Conservation (phyloP, 768 basidiomycete genomes). For the Amanita pallidorosea region DNA sequence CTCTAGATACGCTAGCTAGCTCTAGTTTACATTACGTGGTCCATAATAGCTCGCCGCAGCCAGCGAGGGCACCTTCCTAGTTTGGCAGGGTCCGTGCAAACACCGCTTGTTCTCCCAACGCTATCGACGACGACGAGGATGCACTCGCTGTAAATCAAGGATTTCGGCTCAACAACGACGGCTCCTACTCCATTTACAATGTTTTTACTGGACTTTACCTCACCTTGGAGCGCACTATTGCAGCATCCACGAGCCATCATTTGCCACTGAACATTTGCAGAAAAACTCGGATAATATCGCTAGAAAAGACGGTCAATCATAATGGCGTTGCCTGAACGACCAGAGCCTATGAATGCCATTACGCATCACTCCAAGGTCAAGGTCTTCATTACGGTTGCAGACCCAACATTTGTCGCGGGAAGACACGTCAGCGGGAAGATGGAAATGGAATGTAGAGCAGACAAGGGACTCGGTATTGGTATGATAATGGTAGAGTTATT, state of each 20-base stretch:
- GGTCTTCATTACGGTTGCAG: conserved; percentile 48
- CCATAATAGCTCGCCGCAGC: neutral
- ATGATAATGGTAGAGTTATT: conserved; percentile 71
- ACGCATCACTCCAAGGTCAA: conserved; percentile 72
- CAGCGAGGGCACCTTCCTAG: neutral
- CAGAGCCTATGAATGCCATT: conserved; percentile 74
- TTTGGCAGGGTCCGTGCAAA: neutral
- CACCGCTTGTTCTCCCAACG: neutral
- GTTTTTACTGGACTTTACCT: neutral
- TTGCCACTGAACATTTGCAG: neutral
- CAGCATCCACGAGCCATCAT: neutral
- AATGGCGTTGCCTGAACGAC: conserved; percentile 5
- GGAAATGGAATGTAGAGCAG: conserved; percentile 71
- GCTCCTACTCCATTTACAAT: neutral
- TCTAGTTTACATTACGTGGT: neutral
- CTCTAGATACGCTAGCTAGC: neutral
- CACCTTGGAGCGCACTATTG: conserved; percentile 1
- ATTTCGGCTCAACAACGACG: neutral
- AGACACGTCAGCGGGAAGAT: conserved; percentile 60
- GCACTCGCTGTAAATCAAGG: neutral
- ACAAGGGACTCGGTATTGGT: conserved; percentile 62
- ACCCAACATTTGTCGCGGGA: conserved; percentile 58
- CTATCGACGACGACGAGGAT: conserved; percentile 1
- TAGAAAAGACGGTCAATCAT: neutral
- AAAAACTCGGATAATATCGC: neutral